Evolutionary conservation across 2,329 filamentous ascomycete species (phyloP), one percentile per base, ranked within the genome.

Genomic region (Cladosporium austrohemisphaericum): DNA sequence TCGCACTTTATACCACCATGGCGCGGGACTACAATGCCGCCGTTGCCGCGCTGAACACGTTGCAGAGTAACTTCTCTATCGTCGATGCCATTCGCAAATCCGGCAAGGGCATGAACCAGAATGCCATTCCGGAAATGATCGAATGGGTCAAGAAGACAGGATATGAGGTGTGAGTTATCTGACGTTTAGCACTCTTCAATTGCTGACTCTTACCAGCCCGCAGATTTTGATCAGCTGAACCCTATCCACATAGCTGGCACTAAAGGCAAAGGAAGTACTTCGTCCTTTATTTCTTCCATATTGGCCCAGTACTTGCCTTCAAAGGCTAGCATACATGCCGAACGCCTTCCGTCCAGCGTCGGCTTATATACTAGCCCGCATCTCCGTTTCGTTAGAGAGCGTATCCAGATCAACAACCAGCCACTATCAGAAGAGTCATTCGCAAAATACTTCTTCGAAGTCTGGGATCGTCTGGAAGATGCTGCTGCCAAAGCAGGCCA

Each of bases 231-330:
- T 55, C 69, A 64, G 8, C 62, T 85, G 54, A 84, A 79, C 52
- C 71, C 77, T 57, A 81, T 97, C 53, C 92, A 97, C 65, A 83
- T 97, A 37, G 88, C 92, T 1, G 92, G 92, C 10, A 96, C 91
- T 4, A 97, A 96, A 67, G 92, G 92, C 52, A 97, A 96, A 68
- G 91, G 91, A 32, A 93, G 88, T 2, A 90, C 89, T 0, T 88
- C 86, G 56, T 86, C 91, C 8, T 92, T 91, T 65, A 79, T 89
- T 16, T 88, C 89, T 11, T 84, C 84, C 2, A 87, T 95, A 55
- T 74, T 95, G n/a, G 71, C 76, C 3, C 79, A 84, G 58, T 84
- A 85, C 62, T 66, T 73, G 2, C 64, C 70, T 2, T 60, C 72
- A 60, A 62, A 61, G 49, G 48, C 55, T 11, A 66, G 62, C 52